Evolutionary conservation across 495 filamentous ascomycete genomes (phyloP), one percentile per base, ranked within the genome.

Genomic region (Sabuloglossum arenarium): DNA sequence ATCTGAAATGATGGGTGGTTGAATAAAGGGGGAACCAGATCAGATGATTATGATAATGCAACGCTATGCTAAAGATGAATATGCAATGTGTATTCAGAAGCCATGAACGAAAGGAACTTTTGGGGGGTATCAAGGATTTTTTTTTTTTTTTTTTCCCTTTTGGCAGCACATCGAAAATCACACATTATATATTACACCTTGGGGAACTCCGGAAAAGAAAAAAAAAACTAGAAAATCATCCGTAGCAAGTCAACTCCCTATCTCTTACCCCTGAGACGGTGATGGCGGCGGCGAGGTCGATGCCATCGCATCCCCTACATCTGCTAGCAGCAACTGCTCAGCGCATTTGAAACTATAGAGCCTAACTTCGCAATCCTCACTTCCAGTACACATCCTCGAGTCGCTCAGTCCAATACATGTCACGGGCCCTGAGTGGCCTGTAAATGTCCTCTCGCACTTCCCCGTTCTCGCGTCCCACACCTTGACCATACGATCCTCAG

Each of bases 391-490:
- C 73, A 97, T 81, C 39, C 83, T 77, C 60, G 78, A 81, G 65
- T 97, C 91, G 59, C 85, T 89, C 8, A 99, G 72, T 1, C 86
- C 88, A 49, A 96, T 80, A 66, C 88, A 94, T 31, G 85, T 91
- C n/a, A 94, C 87, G 0, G 93, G 87, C 0, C 84, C 88, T 8
- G 79, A 73, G 63, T 97, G 93, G 1, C 88, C 89, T 19, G 85
- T 83, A 61, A 91, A 90, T 1, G 90, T 97, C 39, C 87, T 73
- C 66, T 95, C 86, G 65, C 88, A 94, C 59, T 82, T 86, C 3
- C 93, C 90, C 12, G 84, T 86, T 61, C 87, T 72, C 28, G 90
- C 81, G 69, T 97, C 90, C 93, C 93, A 98, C 37, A 93, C 82
- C 66, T 96, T 96, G 66, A 94, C 84, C 80, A 89, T 96, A 37